Conservation (phyloP, 202 grass and related monocot genomes). For the Bolboschoenoplectus hybrid region DNA sequence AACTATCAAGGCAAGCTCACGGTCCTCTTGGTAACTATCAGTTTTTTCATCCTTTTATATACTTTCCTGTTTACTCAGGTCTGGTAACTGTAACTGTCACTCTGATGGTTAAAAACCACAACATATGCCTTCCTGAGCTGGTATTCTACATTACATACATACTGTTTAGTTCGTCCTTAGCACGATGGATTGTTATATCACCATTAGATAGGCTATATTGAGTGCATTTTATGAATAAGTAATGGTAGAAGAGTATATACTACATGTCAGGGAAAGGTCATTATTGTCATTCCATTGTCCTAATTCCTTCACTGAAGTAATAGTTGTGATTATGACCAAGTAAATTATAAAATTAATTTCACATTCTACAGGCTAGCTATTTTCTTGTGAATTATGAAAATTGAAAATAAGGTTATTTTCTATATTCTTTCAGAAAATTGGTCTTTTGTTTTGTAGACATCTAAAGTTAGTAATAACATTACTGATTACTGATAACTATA, state of each 20-base stretch:
- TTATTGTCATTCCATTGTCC: not conserved
- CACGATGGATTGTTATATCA: not conserved
- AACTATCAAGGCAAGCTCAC: slow-evolving; percentile 78
- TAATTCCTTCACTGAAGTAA: not conserved
- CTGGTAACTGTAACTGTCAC: not conserved
- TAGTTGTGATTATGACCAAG: not conserved
- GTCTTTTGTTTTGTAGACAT: not conserved
- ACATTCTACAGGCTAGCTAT: not conserved
- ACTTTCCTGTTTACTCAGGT: not conserved
- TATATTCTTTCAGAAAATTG: slow-evolving; percentile 3
- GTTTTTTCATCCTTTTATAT: slow-evolving; percentile 26
- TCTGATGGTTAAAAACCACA: not conserved
- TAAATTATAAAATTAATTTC: not conserved
- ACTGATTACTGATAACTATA: not conserved
- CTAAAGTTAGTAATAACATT: slow-evolving; percentile 8
- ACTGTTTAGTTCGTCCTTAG: not conserved
- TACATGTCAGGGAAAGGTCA: not conserved
- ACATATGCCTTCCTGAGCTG: not conserved
- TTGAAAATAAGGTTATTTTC: not conserved
- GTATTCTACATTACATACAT: slow-evolving; percentile 13
- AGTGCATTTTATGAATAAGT: not conserved
- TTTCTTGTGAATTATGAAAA: slow-evolving; percentile 1
- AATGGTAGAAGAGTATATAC: not conserved
- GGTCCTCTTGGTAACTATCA: slow-evolving; percentile 39
- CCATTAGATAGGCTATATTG: not conserved